Evolutionary conservation across 352 stramenopile species (phyloP), one percentile per base, ranked within the genome.

Genomic region (Halophytophthora polymorphica): DNA sequence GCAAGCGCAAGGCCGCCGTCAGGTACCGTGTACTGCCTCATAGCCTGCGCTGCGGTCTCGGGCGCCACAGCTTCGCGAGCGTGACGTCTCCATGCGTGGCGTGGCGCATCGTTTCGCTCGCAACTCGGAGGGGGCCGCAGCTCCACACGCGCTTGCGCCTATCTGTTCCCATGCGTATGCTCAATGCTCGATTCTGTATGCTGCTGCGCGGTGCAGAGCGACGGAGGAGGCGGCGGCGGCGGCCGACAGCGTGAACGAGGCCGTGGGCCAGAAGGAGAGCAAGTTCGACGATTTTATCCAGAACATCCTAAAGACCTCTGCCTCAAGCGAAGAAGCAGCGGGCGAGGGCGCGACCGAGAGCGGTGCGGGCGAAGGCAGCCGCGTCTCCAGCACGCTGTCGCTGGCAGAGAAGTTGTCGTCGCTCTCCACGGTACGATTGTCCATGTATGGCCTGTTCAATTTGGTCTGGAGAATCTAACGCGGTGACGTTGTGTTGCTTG

Each of bases 261-360:
- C 75, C 22, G 83, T 88, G 36, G 73, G 84, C 58, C 77, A 88
- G 61, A 74, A 83, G 60, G 71, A 84, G 39, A 78, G 68, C 61
- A 78, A 84, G 52, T 86, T 93, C 45, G 79, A 90, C 44, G 79
- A 90, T 62, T 93, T 93, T 46, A 93, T 93, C 50, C 77, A 90
- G 63, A 88, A 87, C 43, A 88, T 93, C 44, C 65, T 93, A 12
- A 90, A 90, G 60, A 85, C 63, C 39, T 73, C 80, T 4, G 37
- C 21, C 10, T 23, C 15, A 1, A 45, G 34, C 4, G 58, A 51
- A 15, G 62, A 52, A 10, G 56, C 53, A n/a, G 19, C 41, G n/a
- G 42, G 50, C 17, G 40, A 53, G 19, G 54, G 52, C 7, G 41
- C 50, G 2, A 18, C 41, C 3, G 46, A 35, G 11, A 28, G 18